These are phyloP conservation scores for Hamamelis virginiana DNA, from an alignment of 164 flowering plant genomes.

Conservation along the genomic window DNA sequence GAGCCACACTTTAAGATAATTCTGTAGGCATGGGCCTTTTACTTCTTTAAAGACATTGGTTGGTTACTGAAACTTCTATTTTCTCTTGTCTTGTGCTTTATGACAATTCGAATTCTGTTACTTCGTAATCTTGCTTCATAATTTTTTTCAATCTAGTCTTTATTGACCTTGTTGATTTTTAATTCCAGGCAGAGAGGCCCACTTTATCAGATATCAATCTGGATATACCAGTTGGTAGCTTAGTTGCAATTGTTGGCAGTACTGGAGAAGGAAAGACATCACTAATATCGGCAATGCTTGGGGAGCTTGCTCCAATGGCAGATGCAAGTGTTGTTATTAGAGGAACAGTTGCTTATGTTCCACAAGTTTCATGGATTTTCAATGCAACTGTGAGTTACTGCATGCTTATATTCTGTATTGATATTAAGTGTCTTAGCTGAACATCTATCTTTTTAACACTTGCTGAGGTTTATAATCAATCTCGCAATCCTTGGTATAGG, in stretches of 20 bases:
- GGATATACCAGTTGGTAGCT: slow-evolving; percentile 84
- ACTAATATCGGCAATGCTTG: slow-evolving; percentile 96
- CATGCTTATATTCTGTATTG: slow-evolving; percentile 2
- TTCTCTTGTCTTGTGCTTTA: neutral
- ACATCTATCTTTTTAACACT: neutral
- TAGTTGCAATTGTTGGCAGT: slow-evolving; percentile 93
- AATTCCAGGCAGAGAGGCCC: slow-evolving; percentile 72
- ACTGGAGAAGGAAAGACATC: slow-evolving; percentile 99
- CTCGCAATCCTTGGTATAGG: neutral
- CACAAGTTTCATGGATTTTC: slow-evolving; percentile 98
- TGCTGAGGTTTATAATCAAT: neutral
- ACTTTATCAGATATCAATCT: slow-evolving; percentile 81
- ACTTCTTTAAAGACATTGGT: neutral
- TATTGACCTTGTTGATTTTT: neutral
- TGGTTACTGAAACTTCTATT: neutral
- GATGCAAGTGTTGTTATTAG: slow-evolving; percentile 65
- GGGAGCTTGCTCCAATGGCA: slow-evolving; percentile 76
- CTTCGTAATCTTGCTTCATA: neutral
- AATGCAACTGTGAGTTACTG: slow-evolving; percentile 86
- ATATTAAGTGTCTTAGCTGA: neutral
- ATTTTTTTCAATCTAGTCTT: neutral
- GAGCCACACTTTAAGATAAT: neutral
- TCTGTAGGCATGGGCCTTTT: neutral
- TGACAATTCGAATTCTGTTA: neutral
- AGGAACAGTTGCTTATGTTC: slow-evolving; percentile 93